These are phyloP conservation scores for Jimgerdemannia flammicorona DNA, from an alignment of 192 early-diverging fungal species.

Conservation along the genomic window DNA sequence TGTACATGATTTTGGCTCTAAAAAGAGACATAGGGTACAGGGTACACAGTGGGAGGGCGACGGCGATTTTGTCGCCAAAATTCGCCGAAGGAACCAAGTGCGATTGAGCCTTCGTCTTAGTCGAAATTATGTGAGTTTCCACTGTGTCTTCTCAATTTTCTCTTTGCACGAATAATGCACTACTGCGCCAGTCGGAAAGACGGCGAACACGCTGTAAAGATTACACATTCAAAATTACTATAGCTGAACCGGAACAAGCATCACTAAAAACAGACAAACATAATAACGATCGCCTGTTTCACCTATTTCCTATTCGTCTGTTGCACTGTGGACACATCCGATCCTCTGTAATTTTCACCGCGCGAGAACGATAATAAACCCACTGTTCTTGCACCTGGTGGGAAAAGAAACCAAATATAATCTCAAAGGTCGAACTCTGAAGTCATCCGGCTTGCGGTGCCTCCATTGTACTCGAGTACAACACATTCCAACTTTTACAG, in stretches of 20 bases:
- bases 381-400: constrained; percentile 62
- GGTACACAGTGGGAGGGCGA: neutral
- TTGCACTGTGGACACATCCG: constrained; percentile 71
- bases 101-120: too few relatives aligned
- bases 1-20: too few relatives aligned
- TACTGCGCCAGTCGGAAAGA: constrained; percentile 65
- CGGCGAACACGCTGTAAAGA: constrained; percentile 66
- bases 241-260: too few relatives aligned
- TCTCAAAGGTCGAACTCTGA: too few relatives aligned
- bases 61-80: neutral
- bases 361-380: constrained; percentile 48
- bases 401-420: neutral
- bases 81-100: too few relatives aligned
- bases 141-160: constrained; percentile 32
- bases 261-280: too few relatives aligned
- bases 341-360: constrained; percentile 71
- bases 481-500: too few relatives aligned
- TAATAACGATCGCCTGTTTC: too few relatives aligned
- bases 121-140: constrained; percentile 12
- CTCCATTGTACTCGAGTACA: too few relatives aligned
- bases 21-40: too few relatives aligned
- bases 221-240: too few relatives aligned
- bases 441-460: too few relatives aligned
- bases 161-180: constrained; percentile 76
- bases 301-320: constrained; percentile 60